Evolutionary conservation across 257 asterid species (phyloP).

Genomic region (Salvia rosmarinus): DNA sequence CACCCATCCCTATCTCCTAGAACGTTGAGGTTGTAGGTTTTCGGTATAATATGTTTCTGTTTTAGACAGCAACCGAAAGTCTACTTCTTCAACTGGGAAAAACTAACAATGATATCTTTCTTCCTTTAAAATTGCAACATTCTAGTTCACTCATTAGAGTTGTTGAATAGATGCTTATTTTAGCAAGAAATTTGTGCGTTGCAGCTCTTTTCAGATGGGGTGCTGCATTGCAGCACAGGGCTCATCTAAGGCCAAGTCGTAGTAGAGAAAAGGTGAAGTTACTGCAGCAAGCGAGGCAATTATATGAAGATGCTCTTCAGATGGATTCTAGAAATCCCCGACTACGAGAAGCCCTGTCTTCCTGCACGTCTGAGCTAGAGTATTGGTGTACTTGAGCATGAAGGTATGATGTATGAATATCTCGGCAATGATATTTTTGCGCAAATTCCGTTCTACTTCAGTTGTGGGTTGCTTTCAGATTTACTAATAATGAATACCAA

Average conservation of each 20-base stretch:
- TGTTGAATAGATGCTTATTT: conserved; percentile 8
- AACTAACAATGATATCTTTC: no score
- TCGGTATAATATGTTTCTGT: neutral
- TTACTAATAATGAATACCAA: conserved; percentile 18
- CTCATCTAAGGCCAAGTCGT: conserved; percentile 70
- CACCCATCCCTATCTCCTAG: neutral
- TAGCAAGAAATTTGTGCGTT: conserved; percentile 15
- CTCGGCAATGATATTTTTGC: conserved; percentile 9
- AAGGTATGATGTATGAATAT: conserved; percentile 12
- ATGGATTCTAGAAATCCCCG: conserved; percentile 70
- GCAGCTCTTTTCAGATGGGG: conserved; percentile 97
- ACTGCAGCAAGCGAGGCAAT: conserved; percentile 78
- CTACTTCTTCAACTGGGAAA: neutral
- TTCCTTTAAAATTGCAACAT: no score
- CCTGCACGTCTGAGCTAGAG: conserved; percentile 74
- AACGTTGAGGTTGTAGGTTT: no score
- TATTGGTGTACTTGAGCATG: conserved; percentile 55
- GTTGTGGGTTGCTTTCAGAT: neutral
- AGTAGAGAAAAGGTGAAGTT: conserved; percentile 84
- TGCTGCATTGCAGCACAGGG: conserved; percentile 78
- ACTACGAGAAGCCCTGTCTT: conserved; percentile 63
- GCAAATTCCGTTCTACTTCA: neutral
- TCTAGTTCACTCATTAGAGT: neutral
- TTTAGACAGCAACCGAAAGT: neutral
- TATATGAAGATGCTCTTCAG: conserved; percentile 82